A percentile compares a stretch with the other conserved stretches of the same genome.
Evolutionary conservation across 78 protist species (phyloP).

Genomic region (Polysphondylium violaceum): DNA sequence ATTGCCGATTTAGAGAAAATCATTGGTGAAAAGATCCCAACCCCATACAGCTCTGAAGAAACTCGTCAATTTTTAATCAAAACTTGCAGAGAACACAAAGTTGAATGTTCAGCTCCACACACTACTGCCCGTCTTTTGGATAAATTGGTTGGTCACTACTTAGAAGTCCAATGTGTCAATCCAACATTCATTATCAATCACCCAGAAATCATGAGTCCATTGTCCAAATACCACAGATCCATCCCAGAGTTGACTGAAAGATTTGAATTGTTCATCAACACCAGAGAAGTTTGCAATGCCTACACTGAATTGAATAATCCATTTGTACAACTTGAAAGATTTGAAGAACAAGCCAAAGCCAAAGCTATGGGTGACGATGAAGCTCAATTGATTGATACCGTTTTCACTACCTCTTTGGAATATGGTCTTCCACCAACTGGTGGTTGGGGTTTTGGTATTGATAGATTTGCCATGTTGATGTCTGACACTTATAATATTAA

Average conservation of each 20-base stretch:
- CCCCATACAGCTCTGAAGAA: constrained; percentile 78
- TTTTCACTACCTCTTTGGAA: constrained; percentile 96
- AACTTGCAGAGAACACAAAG: constrained; percentile 79
- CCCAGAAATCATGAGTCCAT: constrained; percentile 99
- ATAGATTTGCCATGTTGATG: constrained; percentile 98
- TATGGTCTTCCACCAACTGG: constrained; percentile 99
- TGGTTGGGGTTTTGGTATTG: constrained; percentile 99
- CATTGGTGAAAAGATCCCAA: constrained; percentile 83
- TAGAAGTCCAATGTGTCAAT: constrained; percentile 94
- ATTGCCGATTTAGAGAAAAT: constrained; percentile 89
- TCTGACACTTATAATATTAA: constrained; percentile 96
- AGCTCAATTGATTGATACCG: constrained; percentile 96
- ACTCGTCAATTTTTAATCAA: constrained; percentile 85
- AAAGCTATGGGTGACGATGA: constrained; percentile 95
- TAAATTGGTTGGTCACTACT: constrained; percentile 94
- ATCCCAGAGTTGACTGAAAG: constrained; percentile 97
- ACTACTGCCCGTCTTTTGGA: constrained; percentile 99
- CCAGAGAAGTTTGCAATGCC: constrained; percentile 98
- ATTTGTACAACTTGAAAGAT: constrained; percentile 97
- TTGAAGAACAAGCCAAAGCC: constrained; percentile 95
- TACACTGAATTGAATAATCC: constrained; percentile 99
- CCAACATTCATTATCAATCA: constrained; percentile 99
- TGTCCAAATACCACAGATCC: constrained; percentile 97
- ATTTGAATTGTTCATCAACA: constrained; percentile 97
- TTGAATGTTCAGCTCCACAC: constrained; percentile 95